phyloP scores from a whole-genome alignment of 2,329 filamentous ascomycete species.

The Phialemoniopsis sp. region DNA sequence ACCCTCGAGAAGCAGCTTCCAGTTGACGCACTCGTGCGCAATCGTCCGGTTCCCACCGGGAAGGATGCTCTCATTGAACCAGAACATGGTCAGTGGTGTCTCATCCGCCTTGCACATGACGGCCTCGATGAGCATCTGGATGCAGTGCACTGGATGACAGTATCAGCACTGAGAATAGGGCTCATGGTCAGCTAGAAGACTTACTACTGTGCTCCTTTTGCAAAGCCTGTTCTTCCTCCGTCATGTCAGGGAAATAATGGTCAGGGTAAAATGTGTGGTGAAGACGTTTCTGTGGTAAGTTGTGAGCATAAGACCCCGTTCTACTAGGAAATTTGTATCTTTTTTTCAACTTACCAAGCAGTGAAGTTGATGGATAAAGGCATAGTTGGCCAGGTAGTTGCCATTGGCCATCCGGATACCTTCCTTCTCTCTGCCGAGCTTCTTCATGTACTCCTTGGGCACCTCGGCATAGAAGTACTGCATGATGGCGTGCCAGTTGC shows the following conservation, averaged over 20 bases:
- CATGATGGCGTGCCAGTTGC: conserved; percentile 13
- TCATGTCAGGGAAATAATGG: conserved; percentile 15
- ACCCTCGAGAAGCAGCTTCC: conserved; percentile 12
- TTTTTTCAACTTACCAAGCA: too few relatives aligned
- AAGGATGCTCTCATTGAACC: conserved; percentile 15
- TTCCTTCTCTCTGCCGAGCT: conserved; percentile 11
- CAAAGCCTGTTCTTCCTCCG: conserved; percentile 13
- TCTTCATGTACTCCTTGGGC: conserved; percentile 14
- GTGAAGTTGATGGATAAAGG: conserved; percentile 15
- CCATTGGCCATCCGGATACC: conserved; percentile 15
- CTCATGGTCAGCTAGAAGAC: not conserved
- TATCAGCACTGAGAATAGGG: not conserved
- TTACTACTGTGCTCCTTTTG: conserved; percentile 15
- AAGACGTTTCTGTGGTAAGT: conserved; percentile 11
- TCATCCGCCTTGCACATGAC: conserved; percentile 16
- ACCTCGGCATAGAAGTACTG: conserved; percentile 16
- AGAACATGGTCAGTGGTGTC: conserved; percentile 16
- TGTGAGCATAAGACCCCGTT: too few relatives aligned
- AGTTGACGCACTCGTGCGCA: conserved; percentile 12
- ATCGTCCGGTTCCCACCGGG: conserved; percentile 14
- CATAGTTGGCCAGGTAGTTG: conserved; percentile 16
- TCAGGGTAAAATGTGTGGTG: conserved; percentile 17
- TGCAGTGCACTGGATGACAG: conserved; percentile 10
- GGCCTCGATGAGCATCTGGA: conserved; percentile 15
- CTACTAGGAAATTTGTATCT: too few relatives aligned